Conservation (phyloP, 2,329 filamentous ascomycete genomes). For the Alternaria sp. region DNA sequence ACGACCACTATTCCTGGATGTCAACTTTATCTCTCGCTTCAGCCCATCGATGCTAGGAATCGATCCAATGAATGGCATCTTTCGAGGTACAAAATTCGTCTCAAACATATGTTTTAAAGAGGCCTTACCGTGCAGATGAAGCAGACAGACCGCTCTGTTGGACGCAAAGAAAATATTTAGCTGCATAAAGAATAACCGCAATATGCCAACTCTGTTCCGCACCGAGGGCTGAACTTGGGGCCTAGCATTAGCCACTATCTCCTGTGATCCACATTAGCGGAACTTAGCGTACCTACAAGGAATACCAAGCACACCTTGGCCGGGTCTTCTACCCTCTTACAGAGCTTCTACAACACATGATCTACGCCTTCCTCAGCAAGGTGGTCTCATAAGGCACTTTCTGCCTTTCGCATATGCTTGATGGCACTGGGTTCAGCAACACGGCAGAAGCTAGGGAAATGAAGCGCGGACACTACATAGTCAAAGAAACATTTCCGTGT, state of each 20-base stretch:
- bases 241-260: conserved; percentile 6
- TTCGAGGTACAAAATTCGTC: neutral
- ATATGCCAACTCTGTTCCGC: neutral
- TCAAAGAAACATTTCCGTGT: neutral
- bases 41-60: conserved; percentile 21
- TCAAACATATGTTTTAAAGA: neutral
- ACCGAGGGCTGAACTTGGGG: neutral
- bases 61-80: conserved; percentile 20
- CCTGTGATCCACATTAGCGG: conserved; percentile 17
- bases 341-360: conserved; percentile 19
- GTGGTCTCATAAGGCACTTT: conserved; percentile 46
- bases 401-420: neutral
- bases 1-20: conserved; percentile 28
- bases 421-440: neutral
- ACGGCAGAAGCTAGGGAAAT: neutral
- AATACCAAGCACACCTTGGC: conserved; percentile 37
- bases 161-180: neutral
- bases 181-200: neutral
- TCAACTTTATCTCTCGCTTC: conserved; percentile 36
- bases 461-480: conserved; percentile 9
- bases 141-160: neutral
- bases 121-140: neutral
- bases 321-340: conserved; percentile 30
- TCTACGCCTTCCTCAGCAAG: conserved; percentile 24
- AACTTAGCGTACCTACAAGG: conserved; percentile 17